These are phyloP conservation scores for Epicoccum nigrum DNA, from an alignment of 2,329 filamentous ascomycete species.

Conservation along the genomic window DNA sequence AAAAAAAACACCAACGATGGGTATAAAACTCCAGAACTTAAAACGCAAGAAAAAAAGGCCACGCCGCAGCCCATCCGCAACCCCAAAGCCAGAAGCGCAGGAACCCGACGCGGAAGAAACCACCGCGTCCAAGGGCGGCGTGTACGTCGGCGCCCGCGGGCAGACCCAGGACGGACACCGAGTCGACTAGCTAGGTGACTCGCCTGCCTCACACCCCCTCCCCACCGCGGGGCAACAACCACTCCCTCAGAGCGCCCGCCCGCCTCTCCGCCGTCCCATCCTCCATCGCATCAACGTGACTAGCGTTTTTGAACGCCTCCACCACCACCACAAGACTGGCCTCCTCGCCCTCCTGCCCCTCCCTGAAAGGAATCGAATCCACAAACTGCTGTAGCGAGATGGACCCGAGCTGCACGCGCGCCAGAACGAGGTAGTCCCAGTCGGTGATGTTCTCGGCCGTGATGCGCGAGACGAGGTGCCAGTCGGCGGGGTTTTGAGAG, in stretches of 20 bases:
- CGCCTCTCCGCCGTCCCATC: constrained; percentile 24
- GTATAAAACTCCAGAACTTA: too few relatives aligned
- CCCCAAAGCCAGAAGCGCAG: too few relatives aligned
- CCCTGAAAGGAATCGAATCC: constrained; percentile 33
- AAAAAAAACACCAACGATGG: too few relatives aligned
- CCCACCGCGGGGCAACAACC: constrained; percentile 18
- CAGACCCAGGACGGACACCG: too few relatives aligned
- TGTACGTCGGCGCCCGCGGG: too few relatives aligned
- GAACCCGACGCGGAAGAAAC: too few relatives aligned
- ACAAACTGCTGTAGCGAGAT: constrained; percentile 37
- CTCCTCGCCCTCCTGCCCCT: constrained; percentile 24
- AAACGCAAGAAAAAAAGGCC: too few relatives aligned
- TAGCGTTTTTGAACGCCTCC: constrained; percentile 37
- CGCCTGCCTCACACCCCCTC: too few relatives aligned
- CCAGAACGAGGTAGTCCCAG: constrained; percentile 32
- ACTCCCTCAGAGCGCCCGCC: constrained; percentile 34
- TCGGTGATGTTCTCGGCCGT: constrained; percentile 24
- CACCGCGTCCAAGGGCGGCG: too few relatives aligned
- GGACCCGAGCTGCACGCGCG: constrained; percentile 35
- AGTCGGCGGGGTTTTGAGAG: constrained; percentile 27
- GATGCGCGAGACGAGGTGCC: constrained; percentile 36
- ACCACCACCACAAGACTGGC: constrained; percentile 28
- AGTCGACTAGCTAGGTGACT: too few relatives aligned
- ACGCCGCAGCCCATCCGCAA: too few relatives aligned
- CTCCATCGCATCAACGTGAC: constrained; percentile 32